Base-by-base conservation (phyloP, 208 protist genomes). In the Novymonas esmeraldas region DNA sequence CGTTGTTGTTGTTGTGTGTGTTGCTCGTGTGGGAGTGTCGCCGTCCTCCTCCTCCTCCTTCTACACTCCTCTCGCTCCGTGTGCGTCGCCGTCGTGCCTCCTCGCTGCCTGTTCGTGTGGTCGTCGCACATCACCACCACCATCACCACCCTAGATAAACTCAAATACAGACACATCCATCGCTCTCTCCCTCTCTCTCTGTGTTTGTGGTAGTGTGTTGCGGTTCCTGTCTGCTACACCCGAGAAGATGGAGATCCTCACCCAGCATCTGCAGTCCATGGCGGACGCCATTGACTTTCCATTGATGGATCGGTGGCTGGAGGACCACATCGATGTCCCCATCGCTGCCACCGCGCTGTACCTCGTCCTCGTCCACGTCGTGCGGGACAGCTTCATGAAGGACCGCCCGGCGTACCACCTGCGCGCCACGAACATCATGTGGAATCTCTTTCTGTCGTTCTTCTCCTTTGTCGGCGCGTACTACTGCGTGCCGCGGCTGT, bases 401-500 rank as follows among this genome's bases (percentile, higher is more conserved):
- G 28, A 65, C 24, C 84, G 85, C 20, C 48, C 72, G 11, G 61
- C 92, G 18, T 71, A 90, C 46, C 70, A 90, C 38, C 83, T 95
- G 22, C 76, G 80, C 22, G 24, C 62, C n/a, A 3, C 76, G 9
- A 85, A 85, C 68, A 89, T 84, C 45, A 16, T 89, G 26, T 97
- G 93, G 93, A 97, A 97, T 51, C 57, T 93, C 18, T 60, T 88
- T 7, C 74, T 97, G 20, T 83, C 88, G 28, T 45, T 71, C 29
- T 96, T 95, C 64, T 95, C 90, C 22, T 70, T 91, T 11, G 44
- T 81, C 7, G 90, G 89, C 16, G 67, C 77, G n/a, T 73, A 79
- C 58, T 81, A 81, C 79, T 81, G 69, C 28, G 50, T 85, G 13
- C 83, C 81, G 31, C 75, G 72, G 24, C 48, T 95, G 61, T 73